Base-by-base conservation (phyloP, 2,329 filamentous ascomycete species). In the Onygenales sp. region DNA sequence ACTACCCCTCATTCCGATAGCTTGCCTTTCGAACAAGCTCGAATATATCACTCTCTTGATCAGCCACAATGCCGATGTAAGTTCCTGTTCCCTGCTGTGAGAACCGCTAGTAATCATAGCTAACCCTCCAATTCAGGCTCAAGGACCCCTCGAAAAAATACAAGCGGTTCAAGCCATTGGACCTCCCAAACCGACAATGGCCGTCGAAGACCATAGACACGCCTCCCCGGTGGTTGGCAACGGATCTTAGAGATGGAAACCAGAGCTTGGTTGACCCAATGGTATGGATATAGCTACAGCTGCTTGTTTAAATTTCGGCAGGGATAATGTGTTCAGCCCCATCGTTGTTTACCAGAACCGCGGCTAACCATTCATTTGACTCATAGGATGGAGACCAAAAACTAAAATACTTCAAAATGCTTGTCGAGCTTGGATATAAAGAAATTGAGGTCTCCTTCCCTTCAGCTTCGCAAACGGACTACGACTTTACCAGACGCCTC, bases 401-500 rank as follows among this genome's bases (percentile, higher is more conserved):
- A 75, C 93, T 87, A 83, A 78, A 79, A 57, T 97, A 91, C 78
- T 97, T 97, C 78, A 85, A 91, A 73, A 94, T 95, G 89, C 82
- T 97, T 52, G 83, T 86, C 64, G 84, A 92, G 57, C 79, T 96
- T 49, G 92, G 93, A 62, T 97, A 94, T 79, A 97, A 96, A 75
- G 92, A 97, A 74, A 96, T 97, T 60, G 92, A 97, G 69, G 86
- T 96, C 17, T 93, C 91, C 4, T 97, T 95, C 73, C 92, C 92
- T 49, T 95, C 90, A 0, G 90, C 92, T 11, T 95, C 90, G 41
- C 86, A 95, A 68, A 95, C 87, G 65, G 93, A 97, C 74, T 97
- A 91, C 75, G 89, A 95, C 76, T 97, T 97, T 67, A 95, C 90
- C 42, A 81, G 89, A 61, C 83, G 85, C 64, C 77, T 97, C 61